Percentiles rank a stretch among this genome's conserved stretches.
Evolutionary conservation across 225 moss, liverwort and hornwort species (phyloP).

Genomic region (Asterella californica): DNA sequence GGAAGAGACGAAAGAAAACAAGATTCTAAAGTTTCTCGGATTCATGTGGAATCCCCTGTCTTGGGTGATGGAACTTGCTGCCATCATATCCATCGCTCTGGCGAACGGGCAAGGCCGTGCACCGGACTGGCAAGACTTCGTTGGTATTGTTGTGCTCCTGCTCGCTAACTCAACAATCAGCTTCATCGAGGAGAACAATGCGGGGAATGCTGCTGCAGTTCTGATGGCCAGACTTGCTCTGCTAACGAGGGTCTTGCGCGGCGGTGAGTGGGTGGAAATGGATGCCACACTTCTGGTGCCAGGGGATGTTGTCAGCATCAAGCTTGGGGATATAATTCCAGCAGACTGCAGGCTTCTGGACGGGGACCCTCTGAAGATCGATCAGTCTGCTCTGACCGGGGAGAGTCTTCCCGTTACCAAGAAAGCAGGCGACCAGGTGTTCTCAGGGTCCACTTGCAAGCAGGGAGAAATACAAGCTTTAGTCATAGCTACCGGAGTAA

Average conservation of each 20-base stretch:
- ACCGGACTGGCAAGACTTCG: conserved; percentile 31
- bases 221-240: conserved; percentile 31
- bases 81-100: conserved; percentile 30
- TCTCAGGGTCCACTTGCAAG: conserved; percentile 32
- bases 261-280: conserved; percentile 18
- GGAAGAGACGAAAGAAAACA: conserved; percentile 17
- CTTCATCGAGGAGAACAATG: conserved; percentile 37
- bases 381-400: conserved; percentile 37
- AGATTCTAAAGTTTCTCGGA: conserved; percentile 24
- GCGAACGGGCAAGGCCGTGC: conserved; percentile 27
- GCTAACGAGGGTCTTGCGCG: conserved; percentile 18
- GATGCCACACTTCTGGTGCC: conserved; percentile 26
- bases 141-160: conserved; percentile 23
- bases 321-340: conserved; percentile 33
- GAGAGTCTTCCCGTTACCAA: conserved; percentile 30
- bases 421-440: conserved; percentile 22
- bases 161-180: conserved; percentile 29
- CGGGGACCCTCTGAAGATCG: conserved; percentile 33
- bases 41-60: conserved; percentile 39
- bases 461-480: conserved; percentile 29
- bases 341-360: conserved; percentile 29
- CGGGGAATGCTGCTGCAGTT: conserved; percentile 30
- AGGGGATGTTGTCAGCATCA: conserved; percentile 25
- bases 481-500: conserved; percentile 27
- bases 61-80: conserved; percentile 36